Percentiles rank a stretch among this genome's conserved stretches.
These are phyloP conservation scores for Aspergillus niger DNA, from an alignment of 2,329 filamentous ascomycete genomes.

Conservation along the genomic window DNA sequence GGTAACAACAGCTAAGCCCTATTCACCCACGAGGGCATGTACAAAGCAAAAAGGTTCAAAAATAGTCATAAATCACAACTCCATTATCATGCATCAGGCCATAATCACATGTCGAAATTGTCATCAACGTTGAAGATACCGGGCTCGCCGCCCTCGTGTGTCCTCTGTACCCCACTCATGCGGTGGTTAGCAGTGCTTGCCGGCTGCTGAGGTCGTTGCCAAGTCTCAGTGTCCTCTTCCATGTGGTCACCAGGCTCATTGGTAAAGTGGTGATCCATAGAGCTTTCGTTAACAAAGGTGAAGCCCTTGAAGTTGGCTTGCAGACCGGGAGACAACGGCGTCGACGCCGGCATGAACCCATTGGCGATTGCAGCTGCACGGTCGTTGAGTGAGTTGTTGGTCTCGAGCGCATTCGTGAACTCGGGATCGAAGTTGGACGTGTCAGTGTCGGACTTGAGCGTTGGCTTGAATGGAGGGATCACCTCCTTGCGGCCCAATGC, in stretches of 20 bases:
- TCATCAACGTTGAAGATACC: conserved; percentile 49
- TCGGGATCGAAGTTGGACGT: conserved; percentile 98
- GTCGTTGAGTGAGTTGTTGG: conserved; percentile 84
- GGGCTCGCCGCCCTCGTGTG: conserved; percentile 39
- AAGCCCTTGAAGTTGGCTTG: conserved; percentile 99
- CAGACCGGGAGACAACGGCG: conserved; percentile 89
- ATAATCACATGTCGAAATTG: conserved; percentile 49
- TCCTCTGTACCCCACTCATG: conserved; percentile 49
- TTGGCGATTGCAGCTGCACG: conserved; percentile 82
- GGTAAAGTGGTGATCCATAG: conserved; percentile 67
- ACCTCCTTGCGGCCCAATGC: conserved; percentile 86
- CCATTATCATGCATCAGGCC: conserved; percentile 40
- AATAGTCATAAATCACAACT: conserved; percentile 39
- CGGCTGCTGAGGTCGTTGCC: conserved; percentile 37
- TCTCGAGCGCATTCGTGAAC: conserved; percentile 91
- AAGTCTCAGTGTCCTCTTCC: conserved; percentile 44
- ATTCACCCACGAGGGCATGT: conserved; percentile 33
- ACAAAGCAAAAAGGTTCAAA: conserved; percentile 28
- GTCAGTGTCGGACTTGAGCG: conserved; percentile 91
- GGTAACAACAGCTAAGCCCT: conserved; percentile 23
- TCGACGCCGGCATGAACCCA: conserved; percentile 80
- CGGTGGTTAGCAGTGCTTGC: conserved; percentile 40
- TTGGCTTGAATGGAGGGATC: conserved; percentile 95
- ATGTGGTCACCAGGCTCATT: conserved; percentile 41
- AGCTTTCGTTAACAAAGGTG: conserved; percentile 97